phyloP scores from a whole-genome alignment of 768 basidiomycete genomes.

The Leccinum aurantiacum region DNA sequence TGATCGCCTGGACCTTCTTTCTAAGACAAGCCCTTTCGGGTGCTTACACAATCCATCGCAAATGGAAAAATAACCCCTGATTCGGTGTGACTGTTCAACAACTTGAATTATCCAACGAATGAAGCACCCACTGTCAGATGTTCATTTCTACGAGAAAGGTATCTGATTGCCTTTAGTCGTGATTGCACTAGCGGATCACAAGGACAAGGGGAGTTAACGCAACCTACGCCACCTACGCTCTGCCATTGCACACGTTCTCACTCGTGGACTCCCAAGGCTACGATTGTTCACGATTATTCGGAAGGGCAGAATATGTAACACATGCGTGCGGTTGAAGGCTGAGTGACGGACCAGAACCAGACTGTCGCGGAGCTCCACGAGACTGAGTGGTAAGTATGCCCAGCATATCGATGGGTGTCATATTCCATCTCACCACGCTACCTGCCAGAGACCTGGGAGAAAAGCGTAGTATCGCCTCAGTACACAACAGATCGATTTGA shows the following conservation, averaged over 20 bases:
- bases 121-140: not conserved
- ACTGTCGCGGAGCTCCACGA: too few species aligned
- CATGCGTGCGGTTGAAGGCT: not conserved
- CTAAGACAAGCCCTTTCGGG: too few species aligned
- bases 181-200: not conserved
- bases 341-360: conserved; percentile 1
- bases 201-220: not conserved
- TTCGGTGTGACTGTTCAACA: not conserved
- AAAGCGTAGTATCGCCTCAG: conserved; percentile 12
- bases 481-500: not conserved
- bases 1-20: too few species aligned
- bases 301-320: not conserved
- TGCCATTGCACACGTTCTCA: not conserved
- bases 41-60: conserved; percentile 7
- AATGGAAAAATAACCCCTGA: conserved; percentile 3
- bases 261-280: not conserved
- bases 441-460: conserved; percentile 21
- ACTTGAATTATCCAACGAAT: not conserved
- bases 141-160: not conserved
- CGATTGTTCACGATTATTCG: conserved; percentile 1
- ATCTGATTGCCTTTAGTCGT: not conserved
- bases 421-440: too few species aligned
- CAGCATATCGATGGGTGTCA: too few species aligned
- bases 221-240: not conserved
- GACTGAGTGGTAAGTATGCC: too few species aligned